These are phyloP conservation scores for Cunninghamia lanceolata DNA, from an alignment of 75 land plant genomes.

Conservation along the genomic window DNA sequence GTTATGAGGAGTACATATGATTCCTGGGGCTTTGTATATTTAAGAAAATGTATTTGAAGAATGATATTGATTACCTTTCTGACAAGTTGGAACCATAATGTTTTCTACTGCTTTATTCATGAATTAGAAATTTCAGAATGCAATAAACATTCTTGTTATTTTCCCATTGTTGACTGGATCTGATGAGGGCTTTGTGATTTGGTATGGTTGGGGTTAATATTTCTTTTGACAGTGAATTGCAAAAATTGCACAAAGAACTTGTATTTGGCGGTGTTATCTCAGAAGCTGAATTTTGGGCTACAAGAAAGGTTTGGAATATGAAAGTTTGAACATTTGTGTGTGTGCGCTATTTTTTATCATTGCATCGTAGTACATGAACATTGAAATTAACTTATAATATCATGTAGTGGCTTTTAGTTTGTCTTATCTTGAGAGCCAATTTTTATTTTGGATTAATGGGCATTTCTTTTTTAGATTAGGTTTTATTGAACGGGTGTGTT, in stretches of 20 bases:
- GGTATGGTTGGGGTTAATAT: background rate
- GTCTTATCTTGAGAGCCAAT: background rate
- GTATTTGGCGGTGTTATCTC: constrained; percentile 66
- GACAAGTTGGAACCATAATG: background rate
- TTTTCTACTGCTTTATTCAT: background rate
- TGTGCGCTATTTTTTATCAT: background rate
- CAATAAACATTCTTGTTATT: background rate
- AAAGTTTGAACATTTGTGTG: background rate
- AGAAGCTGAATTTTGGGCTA: constrained; percentile 94
- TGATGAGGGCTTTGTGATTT: background rate
- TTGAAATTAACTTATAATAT: background rate
- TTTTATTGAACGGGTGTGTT: background rate
- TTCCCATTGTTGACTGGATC: background rate
- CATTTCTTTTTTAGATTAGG: background rate
- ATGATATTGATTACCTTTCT: background rate
- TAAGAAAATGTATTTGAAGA: background rate
- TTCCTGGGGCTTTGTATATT: background rate
- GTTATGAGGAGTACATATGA: background rate
- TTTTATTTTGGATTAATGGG: background rate
- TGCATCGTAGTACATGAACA: background rate
- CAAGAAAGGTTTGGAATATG: constrained; percentile 66
- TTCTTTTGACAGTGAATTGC: constrained; percentile 61
- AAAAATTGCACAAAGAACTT: constrained; percentile 85
- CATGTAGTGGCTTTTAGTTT: background rate
- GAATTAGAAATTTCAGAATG: background rate